These are phyloP conservation scores for Escallonia herrerae DNA, from an alignment of 129 eudicot genomes.

Conservation along the genomic window DNA sequence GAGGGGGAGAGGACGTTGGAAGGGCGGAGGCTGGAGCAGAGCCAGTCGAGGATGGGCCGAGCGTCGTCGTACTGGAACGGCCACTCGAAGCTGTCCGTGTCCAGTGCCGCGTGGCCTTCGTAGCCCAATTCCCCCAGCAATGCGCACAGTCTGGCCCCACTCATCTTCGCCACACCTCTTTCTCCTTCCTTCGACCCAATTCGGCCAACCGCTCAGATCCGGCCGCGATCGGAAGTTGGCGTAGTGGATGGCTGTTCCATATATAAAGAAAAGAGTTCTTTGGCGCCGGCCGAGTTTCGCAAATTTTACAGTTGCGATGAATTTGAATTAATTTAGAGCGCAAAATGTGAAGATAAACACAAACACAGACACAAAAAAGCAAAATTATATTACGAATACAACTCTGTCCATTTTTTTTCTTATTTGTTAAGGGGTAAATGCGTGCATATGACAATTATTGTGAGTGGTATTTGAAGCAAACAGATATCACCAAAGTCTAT, in stretches of 20 bases:
- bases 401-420: too few species aligned
- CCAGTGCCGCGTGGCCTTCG: slow-evolving; percentile 65
- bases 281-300: slow-evolving; percentile 46
- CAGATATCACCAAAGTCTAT: too few species aligned
- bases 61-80: slow-evolving; percentile 98
- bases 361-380: too few species aligned
- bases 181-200: background rate
- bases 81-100: slow-evolving; percentile 98
- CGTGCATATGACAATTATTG: too few species aligned
- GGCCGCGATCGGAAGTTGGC: slow-evolving; percentile 5
- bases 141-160: slow-evolving; percentile 62
- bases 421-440: too few species aligned
- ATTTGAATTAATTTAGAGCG: too few species aligned
- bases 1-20: slow-evolving; percentile 85
- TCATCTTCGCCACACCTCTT: slow-evolving; percentile 34
- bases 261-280: slow-evolving; percentile 12
- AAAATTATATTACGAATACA: too few species aligned
- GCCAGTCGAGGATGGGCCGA: slow-evolving; percentile 94
- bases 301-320: background rate
- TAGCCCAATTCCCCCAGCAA: slow-evolving; percentile 77
- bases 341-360: too few species aligned
- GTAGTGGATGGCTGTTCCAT: slow-evolving; percentile 1
- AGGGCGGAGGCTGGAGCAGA: slow-evolving; percentile 89
- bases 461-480: too few species aligned
- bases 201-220: slow-evolving; percentile 16